Base-by-base conservation (phyloP, 805 yeast genomes). In the Komagataella pastoris region DNA sequence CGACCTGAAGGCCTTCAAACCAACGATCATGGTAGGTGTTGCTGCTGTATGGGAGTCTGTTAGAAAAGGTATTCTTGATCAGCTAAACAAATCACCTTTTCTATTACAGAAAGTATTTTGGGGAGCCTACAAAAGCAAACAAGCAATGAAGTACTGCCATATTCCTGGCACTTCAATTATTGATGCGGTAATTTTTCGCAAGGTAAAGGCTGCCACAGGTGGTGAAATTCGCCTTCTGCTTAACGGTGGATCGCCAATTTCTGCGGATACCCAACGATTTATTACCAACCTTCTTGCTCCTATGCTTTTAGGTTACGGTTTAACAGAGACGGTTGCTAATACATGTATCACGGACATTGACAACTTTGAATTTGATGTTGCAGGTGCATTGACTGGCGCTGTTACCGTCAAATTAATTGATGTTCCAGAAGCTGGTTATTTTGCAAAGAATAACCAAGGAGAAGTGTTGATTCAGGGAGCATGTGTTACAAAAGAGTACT, bases 41-140 rank as follows among this genome's bases (percentile, higher is more conserved):
- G 97, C 97, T 17, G 96, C 98, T 3, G 97, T 93, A 51, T 93
- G 97, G 96, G 99, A 93, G 73, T 76, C 85, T 44, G 88, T 93
- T 55, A 85, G 90, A 68, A 93, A 93, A 74, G 99, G 99, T 54
- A 85, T 93, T 54, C 55, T 88, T 53, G 78, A 78, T 52, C 89
- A 90, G 70, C 78, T 93, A 57, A 72, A 74, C 57, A 76, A 80
- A 60, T 74, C 75, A 60, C 85, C 96, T 17, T 60, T 79, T 14
- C 59, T 82, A 21, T 75, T 77, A 36, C 96, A 88, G 69, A 85
- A 79, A 65, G 62, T 91, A 47, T 93, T 93, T 66, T 93, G 99
- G 98, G 74, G 80, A 24, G 91, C 96, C 7, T 88, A 72, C 69
- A 75, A 77, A 61, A 78, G 93, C 52, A 93, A 91, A 71, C 56